Evolutionary conservation across 257 asterid genomes (phyloP), one percentile per base, ranked within the genome.

Genomic region (Solanum habrochaites): DNA sequence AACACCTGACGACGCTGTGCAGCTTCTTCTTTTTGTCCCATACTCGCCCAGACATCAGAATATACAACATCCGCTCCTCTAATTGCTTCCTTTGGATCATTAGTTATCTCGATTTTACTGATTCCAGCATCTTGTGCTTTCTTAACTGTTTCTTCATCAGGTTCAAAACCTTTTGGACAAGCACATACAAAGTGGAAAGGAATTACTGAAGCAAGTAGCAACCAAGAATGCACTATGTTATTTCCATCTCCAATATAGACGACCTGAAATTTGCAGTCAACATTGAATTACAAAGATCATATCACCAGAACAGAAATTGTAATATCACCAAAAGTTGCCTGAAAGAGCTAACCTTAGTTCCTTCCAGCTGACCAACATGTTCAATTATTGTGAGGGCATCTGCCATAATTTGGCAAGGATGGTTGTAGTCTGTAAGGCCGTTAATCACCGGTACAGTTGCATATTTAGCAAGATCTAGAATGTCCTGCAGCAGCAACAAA

Each of bases 21-120:
- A 91, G 99, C 98, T 93, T 97, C 99, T 88, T 95, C 98, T 91
- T 97, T 97, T 89, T 97, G 98, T 49, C 99, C 99, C 98, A 95
- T 95, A 91, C 99, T 94, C 45, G 99, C 99, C 99, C 99, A 97
- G 87, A 97, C 99, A 92, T 97, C 99, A 27, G 99, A 87, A 89
- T 97, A 97, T 83, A 97, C 97, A 71, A 97, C 97, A 88, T 97
- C 99, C 85, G 99, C 98, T 83, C 99, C 99, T 86, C 47, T 90
- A 21, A 97, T 98, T 85, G 98, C 99, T 92, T 94, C 99, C 87
- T 96, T 94, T 84, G 95, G 96, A 90, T 95, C 96, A 88, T 91
- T 90, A 23, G 92, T 91, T 83, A 97, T 95, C 89, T 97, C 99
- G 60, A 97, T 94, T 92, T 96, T 96, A 92, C 99, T 58, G 7